Evolutionary conservation across 805 yeast species (phyloP).

Genomic region (Monosporozyma yasuniensis): DNA sequence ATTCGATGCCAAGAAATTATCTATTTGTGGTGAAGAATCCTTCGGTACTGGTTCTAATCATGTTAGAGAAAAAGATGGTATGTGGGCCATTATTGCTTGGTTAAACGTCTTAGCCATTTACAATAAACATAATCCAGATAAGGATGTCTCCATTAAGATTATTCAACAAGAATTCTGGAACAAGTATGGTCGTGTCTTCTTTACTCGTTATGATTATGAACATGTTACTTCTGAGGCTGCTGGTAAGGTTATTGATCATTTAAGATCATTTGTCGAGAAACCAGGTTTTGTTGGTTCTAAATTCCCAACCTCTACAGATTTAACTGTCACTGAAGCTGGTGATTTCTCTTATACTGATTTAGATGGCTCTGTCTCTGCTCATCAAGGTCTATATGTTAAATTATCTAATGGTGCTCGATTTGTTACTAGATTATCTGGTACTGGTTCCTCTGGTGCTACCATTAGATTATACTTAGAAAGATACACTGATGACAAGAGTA

Average conservation of each 20-base stretch:
- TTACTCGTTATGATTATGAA: conserved; percentile 96
- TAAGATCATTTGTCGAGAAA: conserved; percentile 35
- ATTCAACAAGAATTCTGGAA: conserved; percentile 86
- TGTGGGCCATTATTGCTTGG: conserved; percentile 98
- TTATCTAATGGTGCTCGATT: conserved; percentile 77
- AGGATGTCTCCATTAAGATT: conserved; percentile 57
- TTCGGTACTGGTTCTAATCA: conserved; percentile 98
- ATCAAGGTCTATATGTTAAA: conserved; percentile 86
- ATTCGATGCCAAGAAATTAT: conserved; percentile 85
- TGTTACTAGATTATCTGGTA: conserved; percentile 87
- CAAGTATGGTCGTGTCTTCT: conserved; percentile 90
- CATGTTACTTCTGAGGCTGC: conserved; percentile 74
- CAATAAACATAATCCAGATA: conserved; percentile 48
- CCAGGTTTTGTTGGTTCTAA: conserved; percentile 41
- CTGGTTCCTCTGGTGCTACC: conserved; percentile 97
- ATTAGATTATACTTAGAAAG: conserved; percentile 87
- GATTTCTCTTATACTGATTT: conserved; percentile 91
- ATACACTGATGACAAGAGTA: conserved; percentile 53
- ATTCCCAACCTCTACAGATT: conserved; percentile 37
- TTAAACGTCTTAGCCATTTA: conserved; percentile 86
- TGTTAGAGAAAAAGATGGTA: conserved; percentile 94
- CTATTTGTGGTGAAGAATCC: conserved; percentile 97
- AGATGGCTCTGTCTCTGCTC: conserved; percentile 80
- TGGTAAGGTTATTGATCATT: conserved; percentile 47
- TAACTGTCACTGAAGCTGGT: conserved; percentile 64